Evolutionary conservation across 2,329 filamentous ascomycete species (phyloP).

Genomic region (Tolypocladium pustulatum): DNA sequence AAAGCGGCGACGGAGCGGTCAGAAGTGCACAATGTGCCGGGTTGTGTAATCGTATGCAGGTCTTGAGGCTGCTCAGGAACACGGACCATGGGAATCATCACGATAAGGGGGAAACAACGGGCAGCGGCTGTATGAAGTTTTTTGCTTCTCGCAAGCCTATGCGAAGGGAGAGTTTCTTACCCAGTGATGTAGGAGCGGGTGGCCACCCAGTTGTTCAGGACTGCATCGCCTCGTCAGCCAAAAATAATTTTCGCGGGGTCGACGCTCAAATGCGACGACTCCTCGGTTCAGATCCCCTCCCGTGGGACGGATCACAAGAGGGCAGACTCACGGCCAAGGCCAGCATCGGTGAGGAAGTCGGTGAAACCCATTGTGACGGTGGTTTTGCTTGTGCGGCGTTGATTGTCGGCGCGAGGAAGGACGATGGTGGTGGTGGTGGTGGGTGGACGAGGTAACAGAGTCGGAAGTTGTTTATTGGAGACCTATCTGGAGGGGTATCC

Average conservation of each 20-base stretch:
- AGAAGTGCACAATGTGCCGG: not conserved
- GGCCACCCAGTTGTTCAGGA: slow-evolving; percentile 58
- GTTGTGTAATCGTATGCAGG: not conserved
- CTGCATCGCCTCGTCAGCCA: slow-evolving; percentile 20
- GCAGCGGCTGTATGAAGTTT: not conserved
- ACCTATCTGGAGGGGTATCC: not conserved
- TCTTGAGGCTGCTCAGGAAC: not conserved
- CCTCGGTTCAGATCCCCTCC: too few species aligned
- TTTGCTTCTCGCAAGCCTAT: not conserved
- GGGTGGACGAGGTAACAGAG: not conserved
- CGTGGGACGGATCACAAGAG: not conserved
- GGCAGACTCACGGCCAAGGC: slow-evolving; percentile 28
- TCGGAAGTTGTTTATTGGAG: not conserved
- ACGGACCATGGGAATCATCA: not conserved
- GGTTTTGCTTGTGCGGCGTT: slow-evolving; percentile 2
- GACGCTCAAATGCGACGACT: not conserved
- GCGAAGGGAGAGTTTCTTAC: slow-evolving; percentile 37
- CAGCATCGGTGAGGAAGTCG: slow-evolving; percentile 53
- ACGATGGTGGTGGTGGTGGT: not conserved
- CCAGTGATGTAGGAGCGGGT: slow-evolving; percentile 71
- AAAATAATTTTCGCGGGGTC: not conserved
- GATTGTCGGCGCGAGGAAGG: not conserved
- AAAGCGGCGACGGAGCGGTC: not conserved
- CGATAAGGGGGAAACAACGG: not conserved
- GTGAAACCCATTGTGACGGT: slow-evolving; percentile 51